Base-by-base conservation (phyloP, 2,329 filamentous ascomycete species). In the Plenodomus lindquistii region DNA sequence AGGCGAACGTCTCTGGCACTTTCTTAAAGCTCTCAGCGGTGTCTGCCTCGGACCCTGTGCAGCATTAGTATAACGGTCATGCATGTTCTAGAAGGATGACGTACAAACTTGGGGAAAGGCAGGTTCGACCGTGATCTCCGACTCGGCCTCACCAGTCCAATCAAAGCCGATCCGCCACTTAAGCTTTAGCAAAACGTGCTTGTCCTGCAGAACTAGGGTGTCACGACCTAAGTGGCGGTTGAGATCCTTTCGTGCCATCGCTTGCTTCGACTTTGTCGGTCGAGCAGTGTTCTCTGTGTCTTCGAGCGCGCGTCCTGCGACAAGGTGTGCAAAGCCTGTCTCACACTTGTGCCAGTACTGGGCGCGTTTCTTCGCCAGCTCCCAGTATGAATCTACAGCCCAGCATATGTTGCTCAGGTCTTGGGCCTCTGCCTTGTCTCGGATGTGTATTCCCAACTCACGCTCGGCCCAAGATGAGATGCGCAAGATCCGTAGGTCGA, bases 141-240 rank as follows among this genome's bases (percentile, higher is more conserved):
- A 88, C 60, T 81, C 79, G 4, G 84, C 86, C 63, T 89, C 87
- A 5, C 87, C 87, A 0, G 85, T 86, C 86, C 86, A 89, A 67
- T 89, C 86, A 60, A 89, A 88, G 2, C 72, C 70, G 37, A 88
- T 84, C 39, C 70, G 75, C 87, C 87, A 90, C 47, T 79, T 75
- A 1, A 89, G 71, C 20, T 82, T 78, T 4, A 85, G 46, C 10
- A 75, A 66, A 2, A 79, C 74, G 9, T 72, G 51, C 1, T 67
- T 63, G 1, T 73, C 67, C 66, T 40, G 70, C 45, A 73, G 57
- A 54, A 42, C 62, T 43, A 59, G 57, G 2, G 56, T 44, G 13
- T 66, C 21, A 16, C 66, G 58, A 54, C 71, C 71, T 2, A 75
- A 55, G 50, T 70, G 77, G 0, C 78, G 76, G 1, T 83, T 63